These are phyloP conservation scores for Malus hybrid DNA, from an alignment of 331 rosid species.

Conservation along the genomic window DNA sequence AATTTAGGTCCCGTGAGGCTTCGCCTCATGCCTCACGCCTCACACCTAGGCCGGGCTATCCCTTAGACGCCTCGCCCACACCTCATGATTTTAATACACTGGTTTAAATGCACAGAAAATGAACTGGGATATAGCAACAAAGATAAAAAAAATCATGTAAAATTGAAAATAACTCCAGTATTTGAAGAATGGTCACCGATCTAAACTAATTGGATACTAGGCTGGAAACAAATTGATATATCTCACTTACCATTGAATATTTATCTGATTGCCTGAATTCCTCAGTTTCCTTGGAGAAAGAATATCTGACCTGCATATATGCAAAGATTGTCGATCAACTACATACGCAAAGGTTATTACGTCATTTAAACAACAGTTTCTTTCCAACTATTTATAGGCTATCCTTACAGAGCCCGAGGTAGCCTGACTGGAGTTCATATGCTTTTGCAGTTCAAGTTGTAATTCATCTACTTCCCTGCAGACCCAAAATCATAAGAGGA, in stretches of 20 bases:
- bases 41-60: no score
- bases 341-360: constrained; percentile 3
- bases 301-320: constrained; percentile 32
- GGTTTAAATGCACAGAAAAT: constrained; percentile 14
- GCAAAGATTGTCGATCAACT: constrained; percentile 12
- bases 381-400: constrained; percentile 3
- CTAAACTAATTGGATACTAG: not conserved
- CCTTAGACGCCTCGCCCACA: no score
- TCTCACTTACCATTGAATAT: constrained; percentile 43
- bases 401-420: constrained; percentile 47
- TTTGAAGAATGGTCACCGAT: not conserved
- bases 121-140: not conserved
- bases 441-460: constrained; percentile 39
- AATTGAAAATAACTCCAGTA: not conserved
- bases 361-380: constrained; percentile 6
- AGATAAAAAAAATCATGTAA: not conserved
- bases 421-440: constrained; percentile 41
- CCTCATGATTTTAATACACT: no score
- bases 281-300: constrained; percentile 40
- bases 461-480: constrained; percentile 61
- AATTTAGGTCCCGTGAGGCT: no score
- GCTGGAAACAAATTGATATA: not conserved
- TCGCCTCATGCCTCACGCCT: no score
- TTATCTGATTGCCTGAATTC: constrained; percentile 35
- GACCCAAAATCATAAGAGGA: constrained; percentile 12